Evolutionary conservation across 2,329 filamentous ascomycete genomes (phyloP), one percentile per base, ranked within the genome.

Genomic region (Colletotrichum viniferum): DNA sequence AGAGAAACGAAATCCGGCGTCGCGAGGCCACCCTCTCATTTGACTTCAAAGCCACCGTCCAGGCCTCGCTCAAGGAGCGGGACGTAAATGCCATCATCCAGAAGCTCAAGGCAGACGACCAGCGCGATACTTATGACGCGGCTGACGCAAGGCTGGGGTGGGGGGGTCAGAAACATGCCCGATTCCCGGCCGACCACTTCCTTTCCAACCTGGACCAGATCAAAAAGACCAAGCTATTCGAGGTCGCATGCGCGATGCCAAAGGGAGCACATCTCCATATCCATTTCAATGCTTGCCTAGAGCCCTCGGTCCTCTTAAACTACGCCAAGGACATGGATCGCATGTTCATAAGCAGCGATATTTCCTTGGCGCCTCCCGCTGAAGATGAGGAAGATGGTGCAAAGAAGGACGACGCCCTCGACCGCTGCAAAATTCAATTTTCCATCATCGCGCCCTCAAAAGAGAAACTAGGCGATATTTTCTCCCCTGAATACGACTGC

Each of bases 261-360:
- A 96, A 96, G 82, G 94, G 93, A 4, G 89, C 90, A 1, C 92
- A 95, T 80, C 86, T 95, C 28, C 94, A 96, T 82, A 90, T 95
- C 28, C 94, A 96, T 82, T 95, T 94, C 86, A 96, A 95, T 81
- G 90, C 94, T n/a, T 94, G 93, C 76, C 85, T 95, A 6, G 85
- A 87, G 16, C 92, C 93, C 12, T 82, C 86, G 3, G 87, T 92
- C 7, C 85, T 95, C 24, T 86, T 95, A 14, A 83, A 85, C 28
- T 86, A 86, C 78, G 90, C 86, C 77, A 89, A 86, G 85, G 86
- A 77, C 7, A 91, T 92, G 86, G 80, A 88, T 1, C 89, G 89
- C 77, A 95, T 96, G 92, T 94, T 91, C 80, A 92, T 95, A 78
- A 91, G 89, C 73, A 94, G 92, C 83, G 89, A 88, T 43, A 79